A percentile compares a stretch with the other conserved stretches of the same genome.
These are phyloP conservation scores for Alternaria sp. DNA, from an alignment of 2,329 filamentous ascomycete species.

Conservation along the genomic window DNA sequence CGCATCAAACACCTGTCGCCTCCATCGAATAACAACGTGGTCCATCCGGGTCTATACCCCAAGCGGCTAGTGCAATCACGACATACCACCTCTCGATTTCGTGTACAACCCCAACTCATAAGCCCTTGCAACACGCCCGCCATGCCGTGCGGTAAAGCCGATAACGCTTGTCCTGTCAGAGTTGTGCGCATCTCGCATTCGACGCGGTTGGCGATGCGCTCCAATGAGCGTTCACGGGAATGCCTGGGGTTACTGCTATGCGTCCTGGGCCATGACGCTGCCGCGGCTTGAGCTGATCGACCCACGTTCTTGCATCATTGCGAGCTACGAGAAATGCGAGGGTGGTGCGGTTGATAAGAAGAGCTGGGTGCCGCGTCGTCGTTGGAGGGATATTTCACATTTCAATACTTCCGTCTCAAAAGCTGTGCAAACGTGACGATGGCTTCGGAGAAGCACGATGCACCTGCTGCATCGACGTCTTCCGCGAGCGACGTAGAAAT, in stretches of 20 bases:
- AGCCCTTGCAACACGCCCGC: conserved; percentile 1
- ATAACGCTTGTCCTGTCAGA: background rate
- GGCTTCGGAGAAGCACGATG: conserved; percentile 29
- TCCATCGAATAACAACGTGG: background rate
- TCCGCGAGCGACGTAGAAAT: conserved; percentile 39
- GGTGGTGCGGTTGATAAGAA: conserved; percentile 4
- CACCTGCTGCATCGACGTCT: conserved; percentile 23
- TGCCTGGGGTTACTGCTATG: too few species aligned
- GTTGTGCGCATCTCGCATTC: background rate
- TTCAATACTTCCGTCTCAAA: background rate
- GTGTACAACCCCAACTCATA: conserved; percentile 20
- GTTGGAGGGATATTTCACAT: background rate
- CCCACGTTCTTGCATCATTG: conserved; percentile 44
- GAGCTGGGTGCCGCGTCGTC: background rate
- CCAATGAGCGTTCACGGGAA: conserved; percentile 20
- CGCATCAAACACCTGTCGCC: too few species aligned
- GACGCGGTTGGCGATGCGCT: background rate
- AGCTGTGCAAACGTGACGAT: conserved; percentile 11
- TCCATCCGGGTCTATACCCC: background rate
- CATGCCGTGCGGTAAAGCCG: conserved; percentile 1
- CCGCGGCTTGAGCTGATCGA: conserved; percentile 11
- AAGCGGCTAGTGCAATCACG: conserved; percentile 34
- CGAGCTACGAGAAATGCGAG: background rate
- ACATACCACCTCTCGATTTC: conserved; percentile 44
- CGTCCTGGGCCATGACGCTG: conserved; percentile 10